Conservation (phyloP, 345 rosid species). For the Draba incana region DNA sequence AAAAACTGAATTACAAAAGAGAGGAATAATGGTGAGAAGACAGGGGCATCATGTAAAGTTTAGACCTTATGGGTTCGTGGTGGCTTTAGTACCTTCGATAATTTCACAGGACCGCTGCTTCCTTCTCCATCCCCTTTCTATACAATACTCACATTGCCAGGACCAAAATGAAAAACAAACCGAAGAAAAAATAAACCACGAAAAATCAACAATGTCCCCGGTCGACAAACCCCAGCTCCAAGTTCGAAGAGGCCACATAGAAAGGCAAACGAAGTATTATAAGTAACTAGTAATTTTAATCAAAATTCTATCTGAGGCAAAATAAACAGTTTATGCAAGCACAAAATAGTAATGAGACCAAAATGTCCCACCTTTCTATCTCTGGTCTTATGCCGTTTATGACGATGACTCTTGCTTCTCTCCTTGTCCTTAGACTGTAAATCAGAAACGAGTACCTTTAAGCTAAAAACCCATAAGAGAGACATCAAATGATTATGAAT, state of each 20-base stretch:
- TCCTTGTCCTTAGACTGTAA: constrained; percentile 74
- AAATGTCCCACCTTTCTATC: constrained; percentile 67
- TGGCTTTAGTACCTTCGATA: constrained; percentile 67
- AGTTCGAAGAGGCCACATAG: constrained; percentile 88
- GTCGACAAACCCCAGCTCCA: constrained; percentile 94
- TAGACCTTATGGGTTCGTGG: not conserved
- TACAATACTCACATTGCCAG: constrained; percentile 79
- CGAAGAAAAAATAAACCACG: constrained; percentile 59
- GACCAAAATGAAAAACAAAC: constrained; percentile 46
- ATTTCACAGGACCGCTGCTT: constrained; percentile 84
- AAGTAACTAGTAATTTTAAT: constrained; percentile 52
- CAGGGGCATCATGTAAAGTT: not conserved
- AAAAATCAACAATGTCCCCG: constrained; percentile 62
- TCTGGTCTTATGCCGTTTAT: constrained; percentile 72
- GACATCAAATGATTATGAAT: constrained; percentile 1
- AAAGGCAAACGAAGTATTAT: constrained; percentile 68
- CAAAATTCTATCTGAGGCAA: not conserved
- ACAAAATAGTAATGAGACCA: constrained; percentile 22
- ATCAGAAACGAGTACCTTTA: constrained; percentile 11
- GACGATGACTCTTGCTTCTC: constrained; percentile 65
- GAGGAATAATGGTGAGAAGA: not conserved
- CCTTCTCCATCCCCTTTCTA: constrained; percentile 79
- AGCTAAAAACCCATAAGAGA: constrained; percentile 1
- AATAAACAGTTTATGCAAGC: not conserved
- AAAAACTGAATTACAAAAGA: constrained; percentile 56